phyloP scores from a whole-genome alignment of 441 rosid species.

The Populus hybrid region DNA sequence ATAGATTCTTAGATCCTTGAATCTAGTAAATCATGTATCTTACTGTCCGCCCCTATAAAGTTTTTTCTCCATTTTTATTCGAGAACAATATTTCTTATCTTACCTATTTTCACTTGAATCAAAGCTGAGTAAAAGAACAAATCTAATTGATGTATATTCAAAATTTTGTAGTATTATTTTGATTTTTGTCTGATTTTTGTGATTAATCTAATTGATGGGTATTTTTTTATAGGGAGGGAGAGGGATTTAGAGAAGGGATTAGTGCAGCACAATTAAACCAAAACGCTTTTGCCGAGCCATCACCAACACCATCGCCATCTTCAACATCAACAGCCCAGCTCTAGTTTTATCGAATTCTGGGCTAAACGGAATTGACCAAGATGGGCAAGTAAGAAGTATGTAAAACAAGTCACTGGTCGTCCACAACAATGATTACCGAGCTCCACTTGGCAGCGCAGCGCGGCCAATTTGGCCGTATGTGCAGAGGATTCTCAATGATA shows the following conservation, averaged over 20 bases:
- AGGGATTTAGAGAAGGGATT: constrained; percentile 67
- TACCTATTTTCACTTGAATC: neutral
- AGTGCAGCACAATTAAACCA: constrained; percentile 32
- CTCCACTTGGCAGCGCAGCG: constrained; percentile 88
- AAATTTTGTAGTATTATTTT: neutral
- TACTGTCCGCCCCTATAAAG: too few relatives aligned
- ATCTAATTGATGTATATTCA: too few relatives aligned
- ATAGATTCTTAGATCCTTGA: too few relatives aligned
- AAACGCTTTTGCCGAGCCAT: constrained; percentile 42
- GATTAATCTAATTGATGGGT: constrained; percentile 10
- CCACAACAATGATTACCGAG: constrained; percentile 91
- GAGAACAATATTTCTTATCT: neutral
- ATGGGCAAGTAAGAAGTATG: constrained; percentile 88
- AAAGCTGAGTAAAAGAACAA: neutral
- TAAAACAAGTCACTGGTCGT: constrained; percentile 96
- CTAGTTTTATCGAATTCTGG: constrained; percentile 79
- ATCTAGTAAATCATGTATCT: too few relatives aligned
- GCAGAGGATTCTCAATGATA: constrained; percentile 70
- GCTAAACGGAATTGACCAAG: constrained; percentile 85
- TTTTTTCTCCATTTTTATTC: too few relatives aligned
- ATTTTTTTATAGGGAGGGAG: constrained; percentile 41
- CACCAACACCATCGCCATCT: constrained; percentile 77
- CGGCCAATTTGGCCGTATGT: constrained; percentile 74
- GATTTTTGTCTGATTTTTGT: neutral
- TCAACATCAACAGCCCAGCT: constrained; percentile 72